These are phyloP conservation scores for Sanguinoderma infundibulare DNA, from an alignment of 1,284 basidiomycete genomes.

Conservation along the genomic window DNA sequence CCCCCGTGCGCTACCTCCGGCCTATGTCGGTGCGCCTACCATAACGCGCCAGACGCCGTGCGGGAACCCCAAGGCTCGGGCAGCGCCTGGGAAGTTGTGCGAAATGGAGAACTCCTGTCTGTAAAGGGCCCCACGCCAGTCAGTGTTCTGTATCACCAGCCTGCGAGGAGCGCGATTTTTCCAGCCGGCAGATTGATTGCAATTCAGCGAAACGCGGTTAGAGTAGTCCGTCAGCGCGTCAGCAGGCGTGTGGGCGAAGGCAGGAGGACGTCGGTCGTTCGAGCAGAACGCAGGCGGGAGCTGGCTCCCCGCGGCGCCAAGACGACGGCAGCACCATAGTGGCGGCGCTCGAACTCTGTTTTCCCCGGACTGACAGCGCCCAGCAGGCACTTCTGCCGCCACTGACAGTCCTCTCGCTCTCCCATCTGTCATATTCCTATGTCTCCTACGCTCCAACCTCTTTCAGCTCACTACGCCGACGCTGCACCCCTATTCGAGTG, in stretches of 20 bases:
- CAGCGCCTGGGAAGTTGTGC: not conserved
- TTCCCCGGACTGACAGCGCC: not conserved
- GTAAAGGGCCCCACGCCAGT: not conserved
- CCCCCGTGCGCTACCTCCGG: not conserved
- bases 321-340: too few relatives aligned
- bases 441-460: not conserved
- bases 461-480: not conserved
- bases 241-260: not conserved
- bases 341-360: not conserved
- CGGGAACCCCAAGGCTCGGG: not conserved
- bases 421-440: not conserved
- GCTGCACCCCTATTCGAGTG: not conserved
- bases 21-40: not conserved
- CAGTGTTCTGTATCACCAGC: not conserved
- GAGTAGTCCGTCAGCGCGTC: not conserved
- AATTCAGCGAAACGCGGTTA: not conserved
- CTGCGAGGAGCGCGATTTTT: not conserved
- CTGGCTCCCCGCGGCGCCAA: not conserved
- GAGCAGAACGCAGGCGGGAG: not conserved
- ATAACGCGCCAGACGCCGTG: not conserved
- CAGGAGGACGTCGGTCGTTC: constrained; percentile 3
- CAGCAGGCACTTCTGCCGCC: not conserved
- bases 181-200: not conserved
- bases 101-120: not conserved
- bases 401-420: not conserved